Base-by-base conservation (phyloP, 2,329 filamentous ascomycete genomes). In the Sporothrix phasma region DNA sequence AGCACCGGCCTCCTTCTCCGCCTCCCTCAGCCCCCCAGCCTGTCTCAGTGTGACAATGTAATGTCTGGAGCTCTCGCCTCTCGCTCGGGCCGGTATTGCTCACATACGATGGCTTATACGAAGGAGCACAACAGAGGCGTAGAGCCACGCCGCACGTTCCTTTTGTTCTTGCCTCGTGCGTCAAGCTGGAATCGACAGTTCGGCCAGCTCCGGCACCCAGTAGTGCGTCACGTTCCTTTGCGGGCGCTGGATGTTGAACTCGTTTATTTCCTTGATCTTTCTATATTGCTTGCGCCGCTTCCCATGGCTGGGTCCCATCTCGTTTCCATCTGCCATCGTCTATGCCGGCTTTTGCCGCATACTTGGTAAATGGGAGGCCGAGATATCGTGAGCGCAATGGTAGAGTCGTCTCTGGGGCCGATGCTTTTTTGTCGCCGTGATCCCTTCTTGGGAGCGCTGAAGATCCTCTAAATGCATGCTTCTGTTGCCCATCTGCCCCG, bases 21-120 rank as follows among this genome's bases (percentile, higher is more conserved):
- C 13, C n/a, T n/a, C n/a, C 13, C n/a, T 2, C 15, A 29, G 49
- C n/a, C 53, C 39, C 15, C 2, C 39, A 19, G 2, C 37, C 54
- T 47, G 37, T 37, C 17, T 62, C 43, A 62, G 53, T 62, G 53
- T 62, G 53, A 5, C 46, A 26, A 19, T n/a, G 22, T n/a, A 62
- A 62, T 62, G 43, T 53, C 43, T 24, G 6, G 11, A 10, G 59
- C 17, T 15, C 11, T 22, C 7, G 31, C 29, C 46, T 62, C 22
- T 37, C 39, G 39, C 39, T 29, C 11, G 11, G 37, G 39, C 26
- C 61, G 37, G 56, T 63, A 63, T 45, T 56, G 39, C 34, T 51
- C 26, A 60, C 39, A 46, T 41, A 41, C 24, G 19, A 19, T 19
- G 39, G 15, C 41, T 37, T 26, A 37, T 24, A 26, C 29, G 31